phyloP scores from a whole-genome alignment of 2,329 filamentous ascomycete genomes.

The Scopulariopsis brevicaulis region DNA sequence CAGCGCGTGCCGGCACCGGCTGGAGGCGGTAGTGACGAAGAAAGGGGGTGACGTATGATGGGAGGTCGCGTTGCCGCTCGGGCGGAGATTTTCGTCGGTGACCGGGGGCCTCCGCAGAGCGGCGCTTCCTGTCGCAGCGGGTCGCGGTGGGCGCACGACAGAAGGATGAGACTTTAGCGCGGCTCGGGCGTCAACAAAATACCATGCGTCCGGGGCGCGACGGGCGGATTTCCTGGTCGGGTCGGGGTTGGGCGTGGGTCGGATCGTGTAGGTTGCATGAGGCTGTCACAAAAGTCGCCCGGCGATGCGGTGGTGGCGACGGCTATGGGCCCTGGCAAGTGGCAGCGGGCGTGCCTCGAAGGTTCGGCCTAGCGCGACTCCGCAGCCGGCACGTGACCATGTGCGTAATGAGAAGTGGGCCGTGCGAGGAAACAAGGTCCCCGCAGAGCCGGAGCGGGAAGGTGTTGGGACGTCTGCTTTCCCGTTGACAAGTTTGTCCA shows the following conservation, averaged over 20 bases:
- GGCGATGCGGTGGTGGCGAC: slow-evolving; percentile 1
- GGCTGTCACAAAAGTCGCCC: slow-evolving; percentile 5
- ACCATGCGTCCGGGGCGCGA: slow-evolving; percentile 38
- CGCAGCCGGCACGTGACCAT: background rate
- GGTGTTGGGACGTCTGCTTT: no score
- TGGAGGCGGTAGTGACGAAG: slow-evolving; percentile 12
- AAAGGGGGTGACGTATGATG: slow-evolving; percentile 5
- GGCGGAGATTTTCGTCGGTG: background rate
- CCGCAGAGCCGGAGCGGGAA: background rate
- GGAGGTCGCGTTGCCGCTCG: slow-evolving; percentile 2
- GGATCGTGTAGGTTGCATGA: slow-evolving; percentile 2
- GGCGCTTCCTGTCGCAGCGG: background rate
- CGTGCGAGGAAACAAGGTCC: background rate
- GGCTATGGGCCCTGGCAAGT: background rate
- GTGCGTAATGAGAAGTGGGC: background rate
- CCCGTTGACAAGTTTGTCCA: no score
- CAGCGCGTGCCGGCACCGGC: slow-evolving; percentile 18
- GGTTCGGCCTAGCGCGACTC: background rate
- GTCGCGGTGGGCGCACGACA: background rate
- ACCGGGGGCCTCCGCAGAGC: background rate
- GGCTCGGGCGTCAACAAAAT: slow-evolving; percentile 12
- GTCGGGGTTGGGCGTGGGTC: slow-evolving; percentile 1
- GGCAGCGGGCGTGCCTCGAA: background rate
- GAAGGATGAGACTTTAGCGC: background rate
- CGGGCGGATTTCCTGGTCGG: slow-evolving; percentile 10